Evolutionary conservation across 1,284 basidiomycete species (phyloP), one percentile per base, ranked within the genome.

Genomic region (Heimioporus retisporus): DNA sequence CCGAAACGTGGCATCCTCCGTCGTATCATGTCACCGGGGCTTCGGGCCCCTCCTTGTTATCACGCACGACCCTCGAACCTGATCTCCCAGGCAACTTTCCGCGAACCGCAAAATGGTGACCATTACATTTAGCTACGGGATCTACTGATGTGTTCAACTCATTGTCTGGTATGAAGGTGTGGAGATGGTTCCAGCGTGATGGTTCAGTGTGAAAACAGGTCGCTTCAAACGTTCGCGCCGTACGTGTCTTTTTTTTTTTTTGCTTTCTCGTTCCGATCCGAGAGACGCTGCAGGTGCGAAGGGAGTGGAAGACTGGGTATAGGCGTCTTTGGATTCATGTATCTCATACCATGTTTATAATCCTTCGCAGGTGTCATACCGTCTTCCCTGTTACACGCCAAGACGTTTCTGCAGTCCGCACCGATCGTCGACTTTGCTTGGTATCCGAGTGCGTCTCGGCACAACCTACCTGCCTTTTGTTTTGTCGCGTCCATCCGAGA

Each of bases 401-500:
- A 69, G 43, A 69, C 77, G 31, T 80, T 89, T 53, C 64, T 71
- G 1, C 92, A 94, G 76, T 81, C 93, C 0, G 86, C 91, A 2
- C 86, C 94, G 0, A 87, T 96, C 54, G 84, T 94, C 51, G 92
- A 94, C 62, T 91, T 89, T 69, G 69, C 83, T 10, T 97, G 96
- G 96, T 97, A 93, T 74, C 95, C 95, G 0, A 84, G 86, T 1
- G 94, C 95, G 1, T 88, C 88, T 8, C 70, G 79, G 1, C 72
- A 76, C 8, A 82, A 88, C 59, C 87, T 89, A 2, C 86, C 90
- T 0, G 84, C 90, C 2, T 96, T 88, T 77, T 97, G 96, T 79
- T 95, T 96, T 73, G 82, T 93, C 3, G 86, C 92, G 0, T 93
- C 93, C 10, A 88, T 96, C 7, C 85, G 93, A 15, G 95, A 96